Base-by-base conservation (phyloP, 352 stramenopile species). In the Phytophthora pistaciae region DNA sequence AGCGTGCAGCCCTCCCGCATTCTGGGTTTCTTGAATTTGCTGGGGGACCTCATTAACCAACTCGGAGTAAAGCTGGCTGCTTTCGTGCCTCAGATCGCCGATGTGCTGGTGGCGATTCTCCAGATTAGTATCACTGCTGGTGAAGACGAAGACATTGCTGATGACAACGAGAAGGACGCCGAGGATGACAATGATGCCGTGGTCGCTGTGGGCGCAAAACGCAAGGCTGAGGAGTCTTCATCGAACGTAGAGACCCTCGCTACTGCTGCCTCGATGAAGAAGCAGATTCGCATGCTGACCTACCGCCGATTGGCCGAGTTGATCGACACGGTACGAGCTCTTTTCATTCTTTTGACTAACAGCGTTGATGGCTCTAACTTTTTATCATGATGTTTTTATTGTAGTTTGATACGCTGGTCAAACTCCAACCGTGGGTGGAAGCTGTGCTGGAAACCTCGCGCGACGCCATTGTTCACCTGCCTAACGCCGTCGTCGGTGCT, bases 21-120 rank as follows among this genome's bases (percentile, higher is more conserved):
- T 25, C 80, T 97, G 23, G 93, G 93, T 36, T 98, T 98, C 67
- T 75, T 98, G 44, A 97, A 98, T 53, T 64, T 98, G 46, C 59
- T 97, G 29, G 86, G 97, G 46, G 92, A 97, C 57, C 74, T 98
- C 7, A 86, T 97, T 10, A 78, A 67, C 0, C 93, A 98, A 70
- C 79, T 98, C 9, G 91, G 91, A 10, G 85, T 96, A 0, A 94
- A 96, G 68, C 68, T 97, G 46, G 69, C 91, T 21, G 64, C 78
- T 23, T 98, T 96, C 48, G 80, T 97, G n/a, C 87, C 89, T 23
- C 70, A 73, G 7, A 77, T 98, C 36, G 81, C 92, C 3, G 75
- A 94, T 46, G 66, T 98, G 25, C 70, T 97, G 29, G 23, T 97
- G 38, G 79, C 87, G 1, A 89, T 96, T 60, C 73, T 97, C 27